Percentiles rank a stretch among this genome's conserved stretches.
Conservation (phyloP, 2,329 filamentous ascomycete genomes). For the Cladobotryum mycophilum region DNA sequence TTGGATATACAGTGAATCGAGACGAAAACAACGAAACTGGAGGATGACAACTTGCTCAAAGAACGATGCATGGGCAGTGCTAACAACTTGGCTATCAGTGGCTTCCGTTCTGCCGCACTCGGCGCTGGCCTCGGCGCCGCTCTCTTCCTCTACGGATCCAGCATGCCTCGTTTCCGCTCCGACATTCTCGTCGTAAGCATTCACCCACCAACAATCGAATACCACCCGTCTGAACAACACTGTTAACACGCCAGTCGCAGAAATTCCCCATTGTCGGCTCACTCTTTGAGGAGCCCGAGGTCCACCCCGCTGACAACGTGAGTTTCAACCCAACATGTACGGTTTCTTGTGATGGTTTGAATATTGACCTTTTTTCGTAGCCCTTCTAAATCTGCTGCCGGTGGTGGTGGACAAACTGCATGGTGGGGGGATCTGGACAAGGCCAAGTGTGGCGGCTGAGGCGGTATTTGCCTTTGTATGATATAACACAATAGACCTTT, state of each 20-base stretch:
- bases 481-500: slow-evolving; percentile 32
- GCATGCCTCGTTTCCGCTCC: slow-evolving; percentile 52
- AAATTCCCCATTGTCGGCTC: slow-evolving; percentile 49
- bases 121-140: slow-evolving; percentile 52
- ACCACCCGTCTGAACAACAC: background rate
- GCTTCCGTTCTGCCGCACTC: slow-evolving; percentile 46
- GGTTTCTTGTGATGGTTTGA: background rate
- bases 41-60: no score
- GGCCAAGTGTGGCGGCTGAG: slow-evolving; percentile 17
- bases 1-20: no score
- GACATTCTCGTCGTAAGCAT: slow-evolving; percentile 53
- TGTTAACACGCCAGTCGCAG: slow-evolving; percentile 24
- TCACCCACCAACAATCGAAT: no score
- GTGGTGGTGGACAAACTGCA: background rate
- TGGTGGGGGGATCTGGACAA: slow-evolving; percentile 24
- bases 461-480: slow-evolving; percentile 29
- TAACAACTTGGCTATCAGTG: slow-evolving; percentile 31
- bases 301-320: slow-evolving; percentile 58
- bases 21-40: no score
- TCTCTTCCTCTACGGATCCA: slow-evolving; percentile 55
- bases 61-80: background rate
- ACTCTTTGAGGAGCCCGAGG: slow-evolving; percentile 47
- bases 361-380: slow-evolving; percentile 23
- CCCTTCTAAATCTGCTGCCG: slow-evolving; percentile 36
- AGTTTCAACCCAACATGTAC: slow-evolving; percentile 23